phyloP scores from a whole-genome alignment of 768 basidiomycete genomes.

The Boletus subcaerulescens region DNA sequence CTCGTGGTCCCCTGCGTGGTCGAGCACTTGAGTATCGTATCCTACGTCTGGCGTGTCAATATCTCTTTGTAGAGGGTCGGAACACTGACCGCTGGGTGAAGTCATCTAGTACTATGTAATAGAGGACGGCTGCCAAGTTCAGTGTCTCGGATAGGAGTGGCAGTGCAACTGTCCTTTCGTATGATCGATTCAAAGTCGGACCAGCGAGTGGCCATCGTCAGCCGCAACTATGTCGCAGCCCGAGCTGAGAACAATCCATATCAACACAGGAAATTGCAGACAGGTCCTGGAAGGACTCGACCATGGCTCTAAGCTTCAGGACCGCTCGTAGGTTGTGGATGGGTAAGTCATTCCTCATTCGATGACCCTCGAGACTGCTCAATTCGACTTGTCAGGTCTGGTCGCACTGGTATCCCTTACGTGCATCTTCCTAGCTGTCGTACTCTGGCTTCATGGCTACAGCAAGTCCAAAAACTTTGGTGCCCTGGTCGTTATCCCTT shows the following conservation, averaged over 20 bases:
- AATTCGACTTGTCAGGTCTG: conserved; percentile 25
- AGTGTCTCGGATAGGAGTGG: not conserved
- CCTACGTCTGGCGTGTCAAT: not conserved
- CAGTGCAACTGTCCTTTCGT: conserved; percentile 2
- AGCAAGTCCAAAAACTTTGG: conserved; percentile 38
- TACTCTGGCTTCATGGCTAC: conserved; percentile 33
- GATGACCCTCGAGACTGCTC: not conserved
- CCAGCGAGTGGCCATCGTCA: not conserved
- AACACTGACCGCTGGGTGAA: conserved; percentile 9
- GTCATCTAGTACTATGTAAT: conserved; percentile 9
- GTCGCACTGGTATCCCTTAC: conserved; percentile 34
- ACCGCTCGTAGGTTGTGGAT: conserved; percentile 42
- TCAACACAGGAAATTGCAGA: not conserved
- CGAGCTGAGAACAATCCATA: not conserved
- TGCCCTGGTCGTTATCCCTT: conserved; percentile 38
- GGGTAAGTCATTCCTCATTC: conserved; percentile 18
- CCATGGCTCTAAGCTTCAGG: conserved; percentile 45
- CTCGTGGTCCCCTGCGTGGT: not conserved
- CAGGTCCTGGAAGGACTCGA: not conserved
- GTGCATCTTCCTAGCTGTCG: conserved; percentile 36
- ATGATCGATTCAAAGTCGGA: not conserved
- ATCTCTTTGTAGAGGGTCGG: not conserved
- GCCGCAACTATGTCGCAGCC: conserved; percentile 2
- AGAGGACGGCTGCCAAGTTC: too few species aligned
- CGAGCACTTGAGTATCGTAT: not conserved